Percentiles rank a stretch among this genome's conserved stretches.
Evolutionary conservation across 495 filamentous ascomycete species (phyloP).

Genomic region (Symbiotaphrina buchneri): DNA sequence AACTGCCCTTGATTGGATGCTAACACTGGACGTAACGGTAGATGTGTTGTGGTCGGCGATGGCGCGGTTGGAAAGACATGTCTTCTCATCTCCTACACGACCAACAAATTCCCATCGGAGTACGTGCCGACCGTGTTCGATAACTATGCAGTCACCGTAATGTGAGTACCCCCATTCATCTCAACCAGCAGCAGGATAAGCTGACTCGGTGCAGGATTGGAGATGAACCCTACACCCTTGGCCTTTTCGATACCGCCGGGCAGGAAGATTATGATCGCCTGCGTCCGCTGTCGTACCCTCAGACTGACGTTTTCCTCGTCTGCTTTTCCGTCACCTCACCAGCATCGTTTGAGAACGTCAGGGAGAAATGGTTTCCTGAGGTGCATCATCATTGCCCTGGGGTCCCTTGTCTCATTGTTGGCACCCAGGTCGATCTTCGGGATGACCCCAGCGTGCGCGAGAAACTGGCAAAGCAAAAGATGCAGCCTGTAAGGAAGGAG

Average conservation of each 20-base stretch:
- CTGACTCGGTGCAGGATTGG: slow-evolving; percentile 55
- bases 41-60: slow-evolving; percentile 96
- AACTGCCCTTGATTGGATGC: neutral
- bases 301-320: slow-evolving; percentile 96
- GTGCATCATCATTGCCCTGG: slow-evolving; percentile 97
- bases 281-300: slow-evolving; percentile 87
- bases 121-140: slow-evolving; percentile 98
- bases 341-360: slow-evolving; percentile 97
- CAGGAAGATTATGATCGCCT: slow-evolving; percentile 99
- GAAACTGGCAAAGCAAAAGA: slow-evolving; percentile 87
- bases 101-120: slow-evolving; percentile 99
- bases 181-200: too few relatives aligned
- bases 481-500: slow-evolving; percentile 74
- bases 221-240: slow-evolving; percentile 93
- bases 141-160: slow-evolving; percentile 98
- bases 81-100: slow-evolving; percentile 95
- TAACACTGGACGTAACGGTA: slow-evolving; percentile 15
- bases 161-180: slow-evolving; percentile 38
- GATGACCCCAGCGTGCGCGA: slow-evolving; percentile 76
- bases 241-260: slow-evolving; percentile 93
- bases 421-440: slow-evolving; percentile 89
- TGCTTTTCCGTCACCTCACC: slow-evolving; percentile 98
- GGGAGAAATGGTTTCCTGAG: slow-evolving; percentile 98
- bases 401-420: slow-evolving; percentile 93
- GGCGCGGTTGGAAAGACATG: slow-evolving; percentile 99